Evolutionary conservation across 1,139 yeast genomes (phyloP).

Genomic region (Suzukiozyma palmioleophila): DNA sequence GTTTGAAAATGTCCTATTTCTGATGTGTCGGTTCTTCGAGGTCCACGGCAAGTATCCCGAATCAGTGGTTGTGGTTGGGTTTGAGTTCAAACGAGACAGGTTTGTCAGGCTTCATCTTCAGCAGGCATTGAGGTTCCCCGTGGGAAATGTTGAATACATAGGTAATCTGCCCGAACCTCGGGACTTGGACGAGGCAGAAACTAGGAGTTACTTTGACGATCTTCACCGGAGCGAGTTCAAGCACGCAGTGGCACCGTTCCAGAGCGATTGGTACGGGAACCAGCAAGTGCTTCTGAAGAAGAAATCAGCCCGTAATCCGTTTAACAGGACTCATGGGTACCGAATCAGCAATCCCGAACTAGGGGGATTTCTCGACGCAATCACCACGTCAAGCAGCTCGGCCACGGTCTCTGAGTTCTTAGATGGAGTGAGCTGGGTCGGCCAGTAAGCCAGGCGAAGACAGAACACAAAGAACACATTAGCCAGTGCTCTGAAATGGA

Average conservation of each 20-base stretch:
- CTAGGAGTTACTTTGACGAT: conserved; percentile 35
- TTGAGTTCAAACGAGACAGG: conserved; percentile 64
- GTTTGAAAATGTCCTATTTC: conserved; percentile 69
- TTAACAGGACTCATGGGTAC: conserved; percentile 43
- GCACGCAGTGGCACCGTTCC: conserved; percentile 55
- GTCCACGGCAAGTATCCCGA: conserved; percentile 45
- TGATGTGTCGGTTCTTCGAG: conserved; percentile 55
- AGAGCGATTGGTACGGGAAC: conserved; percentile 59
- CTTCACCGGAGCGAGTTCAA: conserved; percentile 44
- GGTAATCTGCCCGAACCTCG: conserved; percentile 62
- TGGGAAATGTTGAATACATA: conserved; percentile 38
- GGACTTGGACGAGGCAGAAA: conserved; percentile 14
- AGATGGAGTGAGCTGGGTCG: conserved; percentile 9
- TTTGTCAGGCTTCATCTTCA: conserved; percentile 53
- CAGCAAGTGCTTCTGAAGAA: conserved; percentile 33
- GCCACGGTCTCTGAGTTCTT: conserved; percentile 12
- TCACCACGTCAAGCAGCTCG: conserved; percentile 6
- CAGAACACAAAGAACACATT: no score
- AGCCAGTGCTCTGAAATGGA: no score
- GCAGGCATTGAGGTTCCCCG: conserved; percentile 40
- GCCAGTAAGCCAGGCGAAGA: no score
- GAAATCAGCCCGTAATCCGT: conserved; percentile 59
- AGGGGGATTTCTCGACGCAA: conserved; percentile 16
- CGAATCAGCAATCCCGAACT: conserved; percentile 22
- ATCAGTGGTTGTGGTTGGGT: conserved; percentile 58